Percentiles rank a stretch among this genome's conserved stretches.
Evolutionary conservation across 2,329 filamentous ascomycete species (phyloP).

Genomic region (Albifimbria verrucaria): DNA sequence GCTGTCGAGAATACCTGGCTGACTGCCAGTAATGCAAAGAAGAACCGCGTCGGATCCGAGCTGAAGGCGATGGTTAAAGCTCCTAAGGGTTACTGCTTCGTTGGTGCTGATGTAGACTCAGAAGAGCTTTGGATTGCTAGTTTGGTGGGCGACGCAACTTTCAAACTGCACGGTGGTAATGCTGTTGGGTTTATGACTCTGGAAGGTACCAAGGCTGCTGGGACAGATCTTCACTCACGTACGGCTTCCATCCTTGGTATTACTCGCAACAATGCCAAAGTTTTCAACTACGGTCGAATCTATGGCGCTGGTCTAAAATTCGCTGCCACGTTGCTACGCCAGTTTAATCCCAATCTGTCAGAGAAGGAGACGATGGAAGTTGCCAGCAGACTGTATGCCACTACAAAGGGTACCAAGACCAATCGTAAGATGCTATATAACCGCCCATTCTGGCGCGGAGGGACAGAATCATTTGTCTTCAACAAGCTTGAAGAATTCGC

Average conservation of each 20-base stretch:
- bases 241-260: slow-evolving; percentile 92
- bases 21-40: slow-evolving; percentile 95
- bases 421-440: slow-evolving; percentile 69
- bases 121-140: slow-evolving; percentile 98
- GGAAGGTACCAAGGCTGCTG: slow-evolving; percentile 90
- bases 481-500: slow-evolving; percentile 98
- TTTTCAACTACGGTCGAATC: slow-evolving; percentile 98
- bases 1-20: slow-evolving; percentile 98
- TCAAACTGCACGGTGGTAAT: slow-evolving; percentile 92
- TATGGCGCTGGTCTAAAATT: slow-evolving; percentile 98
- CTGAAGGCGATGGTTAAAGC: slow-evolving; percentile 96
- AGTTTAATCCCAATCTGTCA: slow-evolving; percentile 84
- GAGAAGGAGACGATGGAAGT: slow-evolving; percentile 75
- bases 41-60: slow-evolving; percentile 92
- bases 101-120: slow-evolving; percentile 95
- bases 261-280: slow-evolving; percentile 89
- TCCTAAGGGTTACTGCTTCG: slow-evolving; percentile 86
- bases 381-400: slow-evolving; percentile 77
- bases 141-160: slow-evolving; percentile 89
- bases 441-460: slow-evolving; percentile 86
- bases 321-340: slow-evolving; percentile 80
- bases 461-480: slow-evolving; percentile 96
- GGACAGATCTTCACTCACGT: slow-evolving; percentile 90
- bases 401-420: slow-evolving; percentile 88
- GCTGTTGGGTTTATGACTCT: slow-evolving; percentile 99